Percentiles rank a stretch among this genome's conserved stretches.
phyloP scores from a whole-genome alignment of 164 flowering plant species.

The Berberis vulgaris region DNA sequence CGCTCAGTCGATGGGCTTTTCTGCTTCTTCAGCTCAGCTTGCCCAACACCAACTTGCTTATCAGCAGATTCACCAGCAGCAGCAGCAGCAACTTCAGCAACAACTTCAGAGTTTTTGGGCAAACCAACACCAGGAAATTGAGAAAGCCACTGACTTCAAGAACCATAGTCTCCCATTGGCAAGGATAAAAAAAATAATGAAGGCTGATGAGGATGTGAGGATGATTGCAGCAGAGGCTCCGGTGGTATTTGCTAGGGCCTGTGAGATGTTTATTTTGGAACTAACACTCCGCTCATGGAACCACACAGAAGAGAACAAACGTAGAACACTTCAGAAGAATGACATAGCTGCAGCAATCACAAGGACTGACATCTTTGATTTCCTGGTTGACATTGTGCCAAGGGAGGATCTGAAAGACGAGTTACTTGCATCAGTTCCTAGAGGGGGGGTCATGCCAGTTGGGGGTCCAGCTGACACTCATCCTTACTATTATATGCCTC shows the following conservation, averaged over 20 bases:
- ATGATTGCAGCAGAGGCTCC: constrained; percentile 97
- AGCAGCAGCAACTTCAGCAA: constrained; percentile 86
- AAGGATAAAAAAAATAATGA: constrained; percentile 60
- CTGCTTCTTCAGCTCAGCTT: constrained; percentile 24
- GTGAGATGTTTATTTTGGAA: too few species aligned
- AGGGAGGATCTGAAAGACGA: constrained; percentile 73
- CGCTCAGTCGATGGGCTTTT: constrained; percentile 24
- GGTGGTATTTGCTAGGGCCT: constrained; percentile 64
- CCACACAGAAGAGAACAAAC: too few species aligned
- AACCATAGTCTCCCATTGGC: constrained; percentile 92
- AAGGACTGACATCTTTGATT: too few species aligned
- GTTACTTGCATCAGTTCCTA: constrained; percentile 28
- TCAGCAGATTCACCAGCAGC: constrained; percentile 40
- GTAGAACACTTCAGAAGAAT: too few species aligned
- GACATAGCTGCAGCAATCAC: too few species aligned
- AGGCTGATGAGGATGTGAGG: constrained; percentile 49
- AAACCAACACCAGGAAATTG: constrained; percentile 76
- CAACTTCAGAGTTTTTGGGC: constrained; percentile 91
- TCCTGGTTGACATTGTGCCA: too few species aligned
- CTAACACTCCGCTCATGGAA: too few species aligned
- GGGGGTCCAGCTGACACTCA: constrained; percentile 42
- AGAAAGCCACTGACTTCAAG: constrained; percentile 72
- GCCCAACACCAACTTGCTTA: background rate
- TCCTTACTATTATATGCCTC: constrained; percentile 58
- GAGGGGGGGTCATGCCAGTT: constrained; percentile 35